Percentiles rank a stretch among this genome's conserved stretches.
These are phyloP conservation scores for Pyrenula aspistea DNA, from an alignment of 495 filamentous ascomycete species.

Conservation along the genomic window DNA sequence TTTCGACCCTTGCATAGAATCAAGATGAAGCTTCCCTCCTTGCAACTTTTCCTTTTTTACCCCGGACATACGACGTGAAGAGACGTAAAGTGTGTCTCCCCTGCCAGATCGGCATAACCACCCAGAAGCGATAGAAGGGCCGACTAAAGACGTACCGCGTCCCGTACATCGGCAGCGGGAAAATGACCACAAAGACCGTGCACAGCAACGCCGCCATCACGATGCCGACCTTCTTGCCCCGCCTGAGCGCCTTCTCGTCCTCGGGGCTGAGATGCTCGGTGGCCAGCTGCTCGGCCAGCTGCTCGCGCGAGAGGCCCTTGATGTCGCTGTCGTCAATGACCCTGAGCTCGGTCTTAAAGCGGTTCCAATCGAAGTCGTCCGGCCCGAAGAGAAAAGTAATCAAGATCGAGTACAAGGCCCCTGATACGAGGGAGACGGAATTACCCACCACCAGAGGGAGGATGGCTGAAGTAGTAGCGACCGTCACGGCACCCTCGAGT, in stretches of 20 bases:
- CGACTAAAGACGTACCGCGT: slow-evolving; percentile 23
- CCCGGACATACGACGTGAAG: not conserved
- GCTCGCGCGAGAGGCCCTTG: slow-evolving; percentile 18
- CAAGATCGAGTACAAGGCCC: slow-evolving; percentile 20
- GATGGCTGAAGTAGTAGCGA: slow-evolving; percentile 29
- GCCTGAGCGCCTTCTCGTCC: slow-evolving; percentile 19
- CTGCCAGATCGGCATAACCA: slow-evolving; percentile 37
- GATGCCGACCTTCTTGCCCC: slow-evolving; percentile 13
- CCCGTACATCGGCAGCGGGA: slow-evolving; percentile 30
- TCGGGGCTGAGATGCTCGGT: slow-evolving; percentile 5
- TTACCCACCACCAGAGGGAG: slow-evolving; percentile 33
- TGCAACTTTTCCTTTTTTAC: not conserved
- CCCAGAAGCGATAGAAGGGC: slow-evolving; percentile 86
- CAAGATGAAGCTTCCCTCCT: not conserved
- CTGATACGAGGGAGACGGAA: slow-evolving; percentile 25
- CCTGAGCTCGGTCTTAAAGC: slow-evolving; percentile 19
- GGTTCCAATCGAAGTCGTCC: slow-evolving; percentile 23
- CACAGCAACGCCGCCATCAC: slow-evolving; percentile 25
- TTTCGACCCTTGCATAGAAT: not conserved
- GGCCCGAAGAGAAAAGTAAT: slow-evolving; percentile 20
- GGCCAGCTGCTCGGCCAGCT: slow-evolving; percentile 15
- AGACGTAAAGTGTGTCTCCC: not conserved
- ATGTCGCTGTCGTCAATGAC: not conserved
- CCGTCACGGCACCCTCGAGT: slow-evolving; percentile 30
- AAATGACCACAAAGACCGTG: slow-evolving; percentile 25